These are phyloP conservation scores for Thuja plicata DNA, from an alignment of 83 land plant genomes.

Conservation along the genomic window DNA sequence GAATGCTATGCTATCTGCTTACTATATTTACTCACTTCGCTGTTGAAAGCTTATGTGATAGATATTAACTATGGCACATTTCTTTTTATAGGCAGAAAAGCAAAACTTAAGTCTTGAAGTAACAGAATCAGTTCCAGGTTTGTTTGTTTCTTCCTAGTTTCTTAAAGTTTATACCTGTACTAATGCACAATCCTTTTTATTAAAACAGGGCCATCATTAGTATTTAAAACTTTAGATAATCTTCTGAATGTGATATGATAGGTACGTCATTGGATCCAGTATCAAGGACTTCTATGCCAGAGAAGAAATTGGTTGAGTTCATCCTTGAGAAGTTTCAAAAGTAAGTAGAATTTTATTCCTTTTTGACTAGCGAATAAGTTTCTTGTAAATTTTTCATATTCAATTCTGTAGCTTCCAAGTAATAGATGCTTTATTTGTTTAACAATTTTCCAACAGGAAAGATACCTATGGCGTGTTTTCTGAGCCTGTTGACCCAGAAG, in stretches of 20 bases:
- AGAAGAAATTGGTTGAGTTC: slow-evolving; percentile 53
- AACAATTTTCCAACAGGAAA: slow-evolving; percentile 44
- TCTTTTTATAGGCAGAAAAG: slow-evolving; percentile 17
- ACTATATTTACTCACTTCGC: not conserved
- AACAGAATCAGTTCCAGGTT: slow-evolving; percentile 16
- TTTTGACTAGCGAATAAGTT: not conserved
- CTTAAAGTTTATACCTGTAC: not conserved
- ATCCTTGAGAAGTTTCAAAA: slow-evolving; percentile 73
- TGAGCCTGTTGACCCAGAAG: slow-evolving; percentile 76
- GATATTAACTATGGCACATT: not conserved
- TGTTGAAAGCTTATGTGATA: not conserved
- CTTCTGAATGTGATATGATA: slow-evolving; percentile 16
- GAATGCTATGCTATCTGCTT: not conserved
- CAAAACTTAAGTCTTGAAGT: slow-evolving; percentile 12
- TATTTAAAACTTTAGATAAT: not conserved
- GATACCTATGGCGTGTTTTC: slow-evolving; percentile 79
- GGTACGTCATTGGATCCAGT: slow-evolving; percentile 26
- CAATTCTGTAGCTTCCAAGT: not conserved
- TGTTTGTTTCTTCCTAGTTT: not conserved
- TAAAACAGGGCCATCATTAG: not conserved
- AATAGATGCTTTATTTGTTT: not conserved
- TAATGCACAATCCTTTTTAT: not conserved
- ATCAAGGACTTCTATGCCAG: slow-evolving; percentile 58
- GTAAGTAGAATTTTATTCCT: slow-evolving; percentile 26
- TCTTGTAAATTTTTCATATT: not conserved